A percentile compares a stretch with the other conserved stretches of the same genome.
Conservation (phyloP, 768 basidiomycete genomes). For the Trametes coccinea region DNA sequence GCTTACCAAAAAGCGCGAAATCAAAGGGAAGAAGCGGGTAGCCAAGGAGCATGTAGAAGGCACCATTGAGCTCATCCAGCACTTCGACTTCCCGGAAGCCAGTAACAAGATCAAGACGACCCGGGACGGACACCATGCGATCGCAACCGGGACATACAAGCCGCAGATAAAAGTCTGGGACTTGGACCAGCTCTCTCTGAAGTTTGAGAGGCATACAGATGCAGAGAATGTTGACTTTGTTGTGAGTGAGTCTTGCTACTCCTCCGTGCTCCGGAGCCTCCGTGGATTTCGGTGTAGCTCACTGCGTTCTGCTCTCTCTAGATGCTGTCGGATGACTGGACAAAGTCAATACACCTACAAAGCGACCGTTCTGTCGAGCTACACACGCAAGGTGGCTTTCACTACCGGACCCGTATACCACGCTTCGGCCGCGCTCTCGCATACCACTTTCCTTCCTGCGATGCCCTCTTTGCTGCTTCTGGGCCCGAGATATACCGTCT, state of each 20-base stretch:
- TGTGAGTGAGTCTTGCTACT: conserved; percentile 63
- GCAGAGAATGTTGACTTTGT: conserved; percentile 97
- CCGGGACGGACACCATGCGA: conserved; percentile 85
- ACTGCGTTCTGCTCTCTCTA: conserved; percentile 34
- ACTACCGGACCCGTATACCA: conserved; percentile 92
- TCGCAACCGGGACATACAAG: conserved; percentile 97
- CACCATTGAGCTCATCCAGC: conserved; percentile 88
- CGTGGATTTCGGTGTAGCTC: neutral
- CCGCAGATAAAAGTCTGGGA: conserved; percentile 98
- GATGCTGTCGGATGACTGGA: conserved; percentile 98
- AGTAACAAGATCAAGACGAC: conserved; percentile 91
- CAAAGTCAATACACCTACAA: conserved; percentile 96
- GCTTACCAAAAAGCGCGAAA: conserved; percentile 74
- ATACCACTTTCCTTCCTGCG: conserved; percentile 94
- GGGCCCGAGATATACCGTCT: conserved; percentile 90
- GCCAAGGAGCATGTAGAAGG: conserved; percentile 76
- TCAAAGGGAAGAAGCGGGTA: conserved; percentile 65
- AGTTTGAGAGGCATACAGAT: conserved; percentile 96
- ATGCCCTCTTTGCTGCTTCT: conserved; percentile 80
- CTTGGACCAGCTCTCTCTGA: conserved; percentile 85
- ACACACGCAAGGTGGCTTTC: conserved; percentile 91
- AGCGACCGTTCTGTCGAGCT: conserved; percentile 92
- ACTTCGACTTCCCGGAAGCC: conserved; percentile 97
- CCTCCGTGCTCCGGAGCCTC: neutral
- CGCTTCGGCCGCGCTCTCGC: conserved; percentile 89